Evolutionary conservation across 305 asterid species (phyloP).

Genomic region (Rubia peregrina): DNA sequence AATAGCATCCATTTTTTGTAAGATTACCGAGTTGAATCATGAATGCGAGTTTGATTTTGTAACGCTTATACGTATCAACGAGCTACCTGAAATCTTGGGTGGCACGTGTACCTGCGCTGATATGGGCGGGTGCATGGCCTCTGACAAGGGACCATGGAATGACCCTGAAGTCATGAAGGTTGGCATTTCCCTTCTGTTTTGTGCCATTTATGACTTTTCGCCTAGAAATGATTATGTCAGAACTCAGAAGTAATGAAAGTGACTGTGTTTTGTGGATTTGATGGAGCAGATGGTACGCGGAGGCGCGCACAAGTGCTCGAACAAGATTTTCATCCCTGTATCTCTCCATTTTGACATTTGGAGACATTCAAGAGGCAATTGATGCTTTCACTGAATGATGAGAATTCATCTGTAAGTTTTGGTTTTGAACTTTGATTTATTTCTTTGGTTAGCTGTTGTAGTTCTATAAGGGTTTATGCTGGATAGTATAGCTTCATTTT

Average conservation of each 20-base stretch:
- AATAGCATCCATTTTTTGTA: neutral
- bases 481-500: neutral
- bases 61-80: conserved; percentile 38
- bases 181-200: neutral
- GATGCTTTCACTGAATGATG: conserved; percentile 88
- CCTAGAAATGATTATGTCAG: neutral
- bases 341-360: conserved; percentile 63
- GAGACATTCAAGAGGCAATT: conserved; percentile 86
- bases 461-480: conserved; percentile 1
- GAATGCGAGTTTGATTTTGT: neutral
- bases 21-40: neutral
- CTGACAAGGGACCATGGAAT: conserved; percentile 98
- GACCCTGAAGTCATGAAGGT: conserved; percentile 91
- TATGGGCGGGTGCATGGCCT: conserved; percentile 80
- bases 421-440: neutral
- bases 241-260: conserved; percentile 15
- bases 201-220: conserved; percentile 2
- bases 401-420: conserved; percentile 57
- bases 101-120: conserved; percentile 93
- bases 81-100: conserved; percentile 92
- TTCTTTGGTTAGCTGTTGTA: neutral
- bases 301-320: conserved; percentile 74
- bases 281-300: conserved; percentile 67
- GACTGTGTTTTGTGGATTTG: conserved; percentile 17
- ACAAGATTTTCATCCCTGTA: conserved; percentile 34